phyloP scores from a whole-genome alignment of 257 asterid species.

The Nemophila menziesii region DNA sequence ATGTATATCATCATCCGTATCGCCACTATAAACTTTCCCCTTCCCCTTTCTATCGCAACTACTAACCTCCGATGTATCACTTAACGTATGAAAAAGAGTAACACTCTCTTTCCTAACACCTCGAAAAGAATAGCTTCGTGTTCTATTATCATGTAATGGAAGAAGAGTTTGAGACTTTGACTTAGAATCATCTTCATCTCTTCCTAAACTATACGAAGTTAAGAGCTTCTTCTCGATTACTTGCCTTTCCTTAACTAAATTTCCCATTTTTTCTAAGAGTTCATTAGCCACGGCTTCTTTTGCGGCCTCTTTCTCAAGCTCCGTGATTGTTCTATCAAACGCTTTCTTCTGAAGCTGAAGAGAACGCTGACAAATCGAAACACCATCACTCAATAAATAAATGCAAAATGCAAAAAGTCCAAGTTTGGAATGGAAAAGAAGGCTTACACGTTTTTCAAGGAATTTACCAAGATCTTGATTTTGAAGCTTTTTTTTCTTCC shows the following conservation, averaged over 20 bases:
- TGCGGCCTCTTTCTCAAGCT: conserved; percentile 44
- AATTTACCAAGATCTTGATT: conserved; percentile 53
- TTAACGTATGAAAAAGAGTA: conserved; percentile 43
- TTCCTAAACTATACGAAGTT: conserved; percentile 69
- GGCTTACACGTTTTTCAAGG: conserved; percentile 79
- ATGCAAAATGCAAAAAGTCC: background rate
- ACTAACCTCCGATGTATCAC: conserved; percentile 24
- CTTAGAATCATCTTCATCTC: conserved; percentile 31
- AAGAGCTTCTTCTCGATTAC: conserved; percentile 61
- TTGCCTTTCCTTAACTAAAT: conserved; percentile 59
- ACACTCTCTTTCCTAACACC: conserved; percentile 52
- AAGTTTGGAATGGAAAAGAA: background rate
- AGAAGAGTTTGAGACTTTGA: conserved; percentile 38
- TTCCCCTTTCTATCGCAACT: conserved; percentile 18
- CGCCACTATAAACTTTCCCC: conserved; percentile 14
- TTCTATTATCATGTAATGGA: conserved; percentile 33
- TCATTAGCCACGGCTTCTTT: conserved; percentile 39
- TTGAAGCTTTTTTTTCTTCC: conserved; percentile 87
- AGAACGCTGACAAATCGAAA: conserved; percentile 41
- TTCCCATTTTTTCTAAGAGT: conserved; percentile 39
- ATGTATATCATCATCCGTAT: conserved; percentile 24
- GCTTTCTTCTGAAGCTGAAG: conserved; percentile 60
- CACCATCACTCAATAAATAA: background rate
- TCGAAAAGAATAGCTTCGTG: conserved; percentile 50
- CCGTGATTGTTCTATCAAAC: conserved; percentile 54